Base-by-base conservation (phyloP, 768 basidiomycete genomes). In the Suillus subaureus region DNA sequence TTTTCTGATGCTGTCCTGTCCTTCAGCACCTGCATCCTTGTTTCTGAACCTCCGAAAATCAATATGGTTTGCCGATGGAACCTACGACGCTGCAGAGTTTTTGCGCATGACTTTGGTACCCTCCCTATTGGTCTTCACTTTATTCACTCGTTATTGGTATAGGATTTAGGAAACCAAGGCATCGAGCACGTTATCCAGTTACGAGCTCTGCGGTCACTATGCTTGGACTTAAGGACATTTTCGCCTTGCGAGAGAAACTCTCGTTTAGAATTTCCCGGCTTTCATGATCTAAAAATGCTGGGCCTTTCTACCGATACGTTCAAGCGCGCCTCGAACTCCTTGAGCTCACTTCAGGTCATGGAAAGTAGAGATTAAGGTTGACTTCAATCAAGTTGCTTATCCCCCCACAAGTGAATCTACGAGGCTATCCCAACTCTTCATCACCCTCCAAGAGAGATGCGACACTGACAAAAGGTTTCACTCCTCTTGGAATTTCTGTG, bases 51-150 rank as follows among this genome's bases (percentile, higher is more conserved):
- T 74, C n/a, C 67, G 33, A 4, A 65, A 65, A 35, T 47, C 76
- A 28, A 67, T 61, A 15, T 74, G 73, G 73, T 74, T 64, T 49
- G 70, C 72, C 16, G 57, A 65, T 42, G 63, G 68, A 28, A 72
- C 75, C 60, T 39, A 65, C 2, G 15, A 55, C 37, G 70, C 68
- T 66, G 60, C 70, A 1, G 74, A 69, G 31, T 68, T 74, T 51
- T 40, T 74, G 35, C 72, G 67, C 26, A 67, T 74, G 35, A 23
- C 74, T 28, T 75, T 74, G 13, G 70, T 74, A 21, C 67, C 73
- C 23, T 21, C 72, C 6, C 47, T 74, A 23, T 52, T 8, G 26
- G 26, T 28, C 33, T 37, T 56, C 21, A 13, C 54, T 5, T 33
- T 33, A 31, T 55, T 35, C 35, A 16, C n/a, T 37, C n/a, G 35